A percentile compares a stretch with the other conserved stretches of the same genome.
Evolutionary conservation across 1,284 basidiomycete genomes (phyloP).

Genomic region (Irpex sp.): DNA sequence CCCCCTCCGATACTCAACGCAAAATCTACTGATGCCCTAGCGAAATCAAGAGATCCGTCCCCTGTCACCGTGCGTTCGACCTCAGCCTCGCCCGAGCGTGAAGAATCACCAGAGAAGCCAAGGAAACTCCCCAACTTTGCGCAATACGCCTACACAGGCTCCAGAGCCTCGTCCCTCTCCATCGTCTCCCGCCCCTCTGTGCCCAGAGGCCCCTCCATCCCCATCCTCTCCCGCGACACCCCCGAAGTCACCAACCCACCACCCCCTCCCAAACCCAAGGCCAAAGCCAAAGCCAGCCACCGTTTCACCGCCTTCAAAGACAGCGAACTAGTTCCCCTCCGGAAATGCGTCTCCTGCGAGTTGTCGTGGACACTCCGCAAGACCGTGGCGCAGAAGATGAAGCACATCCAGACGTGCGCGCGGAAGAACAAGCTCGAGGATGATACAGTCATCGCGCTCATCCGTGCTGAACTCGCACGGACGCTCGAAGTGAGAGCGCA

Average conservation of each 20-base stretch:
- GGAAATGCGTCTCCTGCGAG: conserved; percentile 64
- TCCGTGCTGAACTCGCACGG: conserved; percentile 41
- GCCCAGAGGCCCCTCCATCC: not conserved
- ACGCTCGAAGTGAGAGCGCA: not conserved
- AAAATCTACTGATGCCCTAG: not conserved
- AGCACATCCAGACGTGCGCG: conserved; percentile 65
- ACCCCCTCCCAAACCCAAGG: not conserved
- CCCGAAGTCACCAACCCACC: not conserved
- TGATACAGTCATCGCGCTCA: conserved; percentile 51
- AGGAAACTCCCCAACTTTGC: not conserved
- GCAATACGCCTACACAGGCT: not conserved
- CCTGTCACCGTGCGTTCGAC: not conserved
- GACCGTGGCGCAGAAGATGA: conserved; percentile 52
- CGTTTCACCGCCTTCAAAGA: conserved; percentile 33
- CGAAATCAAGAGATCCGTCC: not conserved
- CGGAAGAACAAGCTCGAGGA: conserved; percentile 51
- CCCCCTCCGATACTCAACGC: not conserved
- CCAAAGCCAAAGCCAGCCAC: not conserved
- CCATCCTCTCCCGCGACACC: not conserved
- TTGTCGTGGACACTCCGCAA: conserved; percentile 67
- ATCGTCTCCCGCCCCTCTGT: not conserved
- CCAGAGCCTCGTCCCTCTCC: not conserved
- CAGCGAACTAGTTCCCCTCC: conserved; percentile 41
- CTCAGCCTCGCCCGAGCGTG: not conserved
- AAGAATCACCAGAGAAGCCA: not conserved